phyloP scores from a whole-genome alignment of 169 alveolate species.

The Cryptosporidium viatorum region DNA sequence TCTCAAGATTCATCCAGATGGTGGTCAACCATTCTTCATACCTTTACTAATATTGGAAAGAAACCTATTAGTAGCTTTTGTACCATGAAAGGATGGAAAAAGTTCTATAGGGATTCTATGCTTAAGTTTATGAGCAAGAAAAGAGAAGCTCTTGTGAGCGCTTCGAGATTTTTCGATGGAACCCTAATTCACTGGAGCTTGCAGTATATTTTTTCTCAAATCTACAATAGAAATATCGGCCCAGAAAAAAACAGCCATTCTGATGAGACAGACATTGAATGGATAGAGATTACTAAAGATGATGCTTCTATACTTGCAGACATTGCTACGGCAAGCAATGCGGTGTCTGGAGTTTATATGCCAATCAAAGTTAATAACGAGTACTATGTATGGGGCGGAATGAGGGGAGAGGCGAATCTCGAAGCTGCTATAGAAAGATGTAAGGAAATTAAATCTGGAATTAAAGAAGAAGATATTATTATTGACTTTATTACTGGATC shows the following conservation, averaged over 20 bases:
- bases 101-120: conserved; percentile 40
- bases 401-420: conserved; percentile 63
- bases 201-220: conserved; percentile 33
- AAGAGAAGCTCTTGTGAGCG: conserved; percentile 66
- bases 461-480: conserved; percentile 52
- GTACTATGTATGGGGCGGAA: conserved; percentile 70
- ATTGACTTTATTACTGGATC: conserved; percentile 70
- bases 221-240: not conserved
- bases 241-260: not conserved
- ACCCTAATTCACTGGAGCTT: conserved; percentile 65
- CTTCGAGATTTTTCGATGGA: conserved; percentile 64
- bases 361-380: conserved; percentile 43
- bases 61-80: conserved; percentile 56
- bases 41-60: conserved; percentile 60
- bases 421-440: conserved; percentile 73
- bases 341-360: conserved; percentile 67
- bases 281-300: conserved; percentile 26
- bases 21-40: conserved; percentile 59
- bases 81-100: conserved; percentile 56
- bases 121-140: not conserved
- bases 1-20: conserved; percentile 66
- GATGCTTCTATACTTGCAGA: conserved; percentile 44
- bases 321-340: conserved; percentile 65
- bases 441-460: conserved; percentile 52
- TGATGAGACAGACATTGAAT: not conserved